Conservation (phyloP, 306 rosid genomes). For the Prosopis cineraria region DNA sequence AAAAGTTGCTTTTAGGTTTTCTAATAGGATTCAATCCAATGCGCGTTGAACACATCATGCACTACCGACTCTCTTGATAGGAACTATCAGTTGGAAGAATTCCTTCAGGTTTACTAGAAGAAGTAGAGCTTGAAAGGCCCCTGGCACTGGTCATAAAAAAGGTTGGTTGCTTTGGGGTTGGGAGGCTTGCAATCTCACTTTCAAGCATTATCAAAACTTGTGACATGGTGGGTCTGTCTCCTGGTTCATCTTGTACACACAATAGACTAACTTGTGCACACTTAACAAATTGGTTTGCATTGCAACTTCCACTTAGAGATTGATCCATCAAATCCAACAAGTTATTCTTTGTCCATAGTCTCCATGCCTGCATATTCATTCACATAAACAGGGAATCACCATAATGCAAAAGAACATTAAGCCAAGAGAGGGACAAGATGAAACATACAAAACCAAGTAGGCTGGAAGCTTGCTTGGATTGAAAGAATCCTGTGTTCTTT, state of each 20-base stretch:
- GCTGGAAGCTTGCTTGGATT: slow-evolving; percentile 39
- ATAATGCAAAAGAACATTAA: neutral
- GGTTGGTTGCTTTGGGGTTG: slow-evolving; percentile 48
- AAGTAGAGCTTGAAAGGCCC: slow-evolving; percentile 30
- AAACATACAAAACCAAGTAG: slow-evolving; percentile 52
- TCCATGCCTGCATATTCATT: neutral
- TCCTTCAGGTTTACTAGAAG: slow-evolving; percentile 40
- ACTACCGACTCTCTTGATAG: slow-evolving; percentile 42
- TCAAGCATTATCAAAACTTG: neutral
- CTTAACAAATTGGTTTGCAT: neutral
- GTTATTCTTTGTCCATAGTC: neutral
- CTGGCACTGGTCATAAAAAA: slow-evolving; percentile 21
- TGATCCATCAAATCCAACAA: neutral
- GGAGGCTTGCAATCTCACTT: slow-evolving; percentile 17
- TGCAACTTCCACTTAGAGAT: slow-evolving; percentile 8
- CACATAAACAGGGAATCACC: neutral
- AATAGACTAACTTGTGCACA: neutral
- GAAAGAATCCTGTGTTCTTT: slow-evolving; percentile 47
- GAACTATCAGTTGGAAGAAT: slow-evolving; percentile 20
- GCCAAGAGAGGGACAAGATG: neutral
- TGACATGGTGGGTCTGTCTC: neutral
- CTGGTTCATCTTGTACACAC: neutral
- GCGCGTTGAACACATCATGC: neutral
- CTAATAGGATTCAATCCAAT: neutral
- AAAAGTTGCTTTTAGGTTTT: neutral